Base-by-base conservation (phyloP, 2,329 filamentous ascomycete species). In the Dactylellina drechsleri region DNA sequence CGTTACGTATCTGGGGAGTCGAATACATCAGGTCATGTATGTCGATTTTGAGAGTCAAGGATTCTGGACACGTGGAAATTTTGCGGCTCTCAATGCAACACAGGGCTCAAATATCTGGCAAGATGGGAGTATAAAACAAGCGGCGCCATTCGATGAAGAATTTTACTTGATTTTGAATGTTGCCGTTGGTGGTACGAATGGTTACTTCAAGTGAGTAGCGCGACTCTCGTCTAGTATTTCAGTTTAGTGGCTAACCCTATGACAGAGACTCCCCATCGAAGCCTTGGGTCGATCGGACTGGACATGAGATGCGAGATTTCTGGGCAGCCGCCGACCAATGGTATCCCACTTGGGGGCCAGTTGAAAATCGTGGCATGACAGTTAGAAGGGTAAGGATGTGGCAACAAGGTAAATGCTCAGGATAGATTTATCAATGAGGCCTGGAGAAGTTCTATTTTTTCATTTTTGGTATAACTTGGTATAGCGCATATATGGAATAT, bases 91-190 rank as follows among this genome's bases (percentile, higher is more conserved):
- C 53, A 85, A 86, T 73, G 79, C 80, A 58, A 83, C 83, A 0
- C 78, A 83, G 0, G 77, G 83, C 12, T 79, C 80, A 2, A 82
- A 86, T 76, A 85, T 85, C 0, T 86, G 85, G 85, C 79, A 78
- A 1, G 73, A 79, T 5, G 82, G 81, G 13, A 81, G 79, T 1
- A 80, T 80, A n/a, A 80, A 80, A 45, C 13, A 60, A 28, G 85
- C 84, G 71, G 83, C 85, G 2, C 85, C 85, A 0, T 87, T 87
- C 78, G 85, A 87, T 78, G 83, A 86, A 77, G 78, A 81, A 0
- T 86, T 87, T 77, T 86, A 84, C 76, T 80, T 87, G 15, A 84
- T 86, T 41, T 78, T 86, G 26, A 85, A 85, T 77, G 84, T 86
- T 0, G 85, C 85, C 0, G 84, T 86, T 40, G 85, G 85, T 1